Evolutionary conservation across 805 yeast species (phyloP).

Genomic region (Metschnikowia sp.): DNA sequence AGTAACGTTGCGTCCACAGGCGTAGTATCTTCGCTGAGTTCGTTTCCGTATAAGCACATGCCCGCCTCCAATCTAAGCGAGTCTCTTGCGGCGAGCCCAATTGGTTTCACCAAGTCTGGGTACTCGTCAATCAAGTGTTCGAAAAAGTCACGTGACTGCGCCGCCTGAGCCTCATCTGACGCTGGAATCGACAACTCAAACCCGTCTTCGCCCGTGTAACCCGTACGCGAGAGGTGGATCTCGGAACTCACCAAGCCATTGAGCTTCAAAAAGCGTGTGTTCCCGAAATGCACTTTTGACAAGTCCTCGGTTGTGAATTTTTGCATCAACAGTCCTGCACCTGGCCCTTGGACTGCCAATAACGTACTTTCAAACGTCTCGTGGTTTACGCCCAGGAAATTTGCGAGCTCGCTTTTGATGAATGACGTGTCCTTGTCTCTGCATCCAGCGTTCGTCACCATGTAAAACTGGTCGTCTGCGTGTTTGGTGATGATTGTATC

Average conservation of each 20-base stretch:
- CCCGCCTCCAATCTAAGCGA: slow-evolving; percentile 96
- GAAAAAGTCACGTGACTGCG: slow-evolving; percentile 57
- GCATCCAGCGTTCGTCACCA: slow-evolving; percentile 96
- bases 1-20: slow-evolving; percentile 87
- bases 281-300: slow-evolving; percentile 68
- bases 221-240: slow-evolving; percentile 87
- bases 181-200: slow-evolving; percentile 83
- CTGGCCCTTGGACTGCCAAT: slow-evolving; percentile 92
- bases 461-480: slow-evolving; percentile 68
- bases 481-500: slow-evolving; percentile 92
- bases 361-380: slow-evolving; percentile 64
- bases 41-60: slow-evolving; percentile 96
- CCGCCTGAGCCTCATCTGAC: slow-evolving; percentile 34
- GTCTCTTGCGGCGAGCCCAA: slow-evolving; percentile 98
- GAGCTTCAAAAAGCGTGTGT: slow-evolving; percentile 47
- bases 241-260: slow-evolving; percentile 40
- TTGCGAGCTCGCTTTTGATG: slow-evolving; percentile 48
- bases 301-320: slow-evolving; percentile 60
- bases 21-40: slow-evolving; percentile 70
- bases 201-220: slow-evolving; percentile 98
- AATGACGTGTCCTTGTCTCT: slow-evolving; percentile 74
- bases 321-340: slow-evolving; percentile 64
- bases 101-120: slow-evolving; percentile 66
- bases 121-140: slow-evolving; percentile 50
- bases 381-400: slow-evolving; percentile 38